Percentiles rank a stretch among this genome's conserved stretches.
These are phyloP conservation scores for Pichia exigua DNA, from an alignment of 805 yeast genomes.

Conservation along the genomic window DNA sequence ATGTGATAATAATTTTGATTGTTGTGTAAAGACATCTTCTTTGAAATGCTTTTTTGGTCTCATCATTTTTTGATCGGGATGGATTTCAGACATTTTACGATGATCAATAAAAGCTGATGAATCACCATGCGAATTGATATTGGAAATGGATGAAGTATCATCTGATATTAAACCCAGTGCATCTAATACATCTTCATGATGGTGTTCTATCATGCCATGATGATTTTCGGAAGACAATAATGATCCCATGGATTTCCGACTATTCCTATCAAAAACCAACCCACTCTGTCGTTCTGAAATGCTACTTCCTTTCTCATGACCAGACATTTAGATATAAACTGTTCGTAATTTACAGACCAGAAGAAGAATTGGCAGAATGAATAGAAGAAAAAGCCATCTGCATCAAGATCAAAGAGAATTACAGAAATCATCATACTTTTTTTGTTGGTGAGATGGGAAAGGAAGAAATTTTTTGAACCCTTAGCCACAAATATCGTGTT, in stretches of 20 bases:
- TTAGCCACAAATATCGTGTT: too few species aligned
- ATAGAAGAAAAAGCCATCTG: not conserved
- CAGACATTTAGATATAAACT: not conserved
- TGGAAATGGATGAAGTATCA: not conserved
- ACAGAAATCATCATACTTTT: too few species aligned
- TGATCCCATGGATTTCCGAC: not conserved
- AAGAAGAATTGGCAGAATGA: not conserved
- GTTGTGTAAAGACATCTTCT: constrained; percentile 5
- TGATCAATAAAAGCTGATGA: constrained; percentile 4
- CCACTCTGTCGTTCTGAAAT: not conserved
- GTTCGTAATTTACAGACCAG: not conserved
- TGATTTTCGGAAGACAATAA: not conserved
- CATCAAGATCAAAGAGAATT: not conserved
- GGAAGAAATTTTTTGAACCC: too few species aligned
- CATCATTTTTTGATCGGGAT: constrained; percentile 5
- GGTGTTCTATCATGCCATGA: not conserved
- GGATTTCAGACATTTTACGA: constrained; percentile 1
- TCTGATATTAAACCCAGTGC: constrained; percentile 11
- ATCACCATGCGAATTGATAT: not conserved
- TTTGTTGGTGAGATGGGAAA: too few species aligned
- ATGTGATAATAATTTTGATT: constrained; percentile 3
- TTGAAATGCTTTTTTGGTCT: not conserved
- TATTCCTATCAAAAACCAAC: not conserved
- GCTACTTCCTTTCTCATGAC: not conserved
- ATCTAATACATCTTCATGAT: constrained; percentile 9